Evolutionary conservation across 2,329 filamentous ascomycete genomes (phyloP), one percentile per base, ranked within the genome.

Genomic region (Ophiognomonia clavigignenti-juglandacearum): DNA sequence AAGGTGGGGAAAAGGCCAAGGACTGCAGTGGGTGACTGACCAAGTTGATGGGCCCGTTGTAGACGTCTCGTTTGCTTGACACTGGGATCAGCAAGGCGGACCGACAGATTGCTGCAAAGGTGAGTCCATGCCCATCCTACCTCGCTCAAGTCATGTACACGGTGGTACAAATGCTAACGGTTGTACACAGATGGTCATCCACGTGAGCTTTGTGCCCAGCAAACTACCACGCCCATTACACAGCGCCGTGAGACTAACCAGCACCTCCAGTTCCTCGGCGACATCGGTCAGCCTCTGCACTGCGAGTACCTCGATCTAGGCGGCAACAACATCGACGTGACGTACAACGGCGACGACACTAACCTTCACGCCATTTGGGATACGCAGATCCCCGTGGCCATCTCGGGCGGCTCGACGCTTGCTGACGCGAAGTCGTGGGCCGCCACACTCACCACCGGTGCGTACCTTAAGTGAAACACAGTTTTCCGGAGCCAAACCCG

Each of bases 351-450:
- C 13, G 64, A 69, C 18, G 56, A 57, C 36, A 76, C 75, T 16
- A 84, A 84, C 59, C 68, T 85, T 4, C 81, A 84, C 59, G 61
- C 74, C 5, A 68, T 77, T 39, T 84, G 80, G 80, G 81, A 84
- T 58, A 78, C 72, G 7, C 64, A 71, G 41, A 81, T 83, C 51
- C 73, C 77, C 10, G 70, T 79, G 56, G 63, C 63, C 43, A 60
- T 67, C 27, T 58, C 64, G 1, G 68, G 68, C 45, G 67, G 67
- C 50, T 58, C 57, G 23, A 58, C 56, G 4, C 56, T 66, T 35
- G 38, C 61, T 19, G 58, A 64, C 3, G 70, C 69, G 3, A 62
- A 63, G 57, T 52, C 59, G 4, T 73, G 70, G 69, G 65, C 70
- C 9, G 53, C 56, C 19, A 58, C 55, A 1, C 58, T 73, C 26